Base-by-base conservation (phyloP, 225 moss, liverwort and hornwort genomes). In the Anthoceros angustus region DNA sequence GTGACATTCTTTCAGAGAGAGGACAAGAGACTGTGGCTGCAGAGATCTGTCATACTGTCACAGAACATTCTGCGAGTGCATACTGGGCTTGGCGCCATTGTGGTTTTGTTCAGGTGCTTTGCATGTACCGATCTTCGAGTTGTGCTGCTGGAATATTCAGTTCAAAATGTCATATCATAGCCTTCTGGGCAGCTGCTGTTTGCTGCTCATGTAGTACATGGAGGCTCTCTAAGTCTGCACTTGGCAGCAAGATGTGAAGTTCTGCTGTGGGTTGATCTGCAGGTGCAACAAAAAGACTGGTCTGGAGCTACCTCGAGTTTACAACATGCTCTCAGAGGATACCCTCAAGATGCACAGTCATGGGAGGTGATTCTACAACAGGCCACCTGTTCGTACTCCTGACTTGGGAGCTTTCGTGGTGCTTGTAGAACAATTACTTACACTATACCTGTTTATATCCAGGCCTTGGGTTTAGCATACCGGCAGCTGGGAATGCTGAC, bases 11-110 rank as follows among this genome's bases (percentile, higher is more conserved):
- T 73, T 92, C 92, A 68, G 75, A 80, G 74, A 84, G 77, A 73
- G 87, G 87, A 45, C 88, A 92, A 71, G 80, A 86, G 77, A 68
- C 86, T 68, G 70, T 89, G 73, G 92, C 89, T 79, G 72, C 80
- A 71, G 92, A 87, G 62, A 84, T 87, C 8, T 92, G 92, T 77
- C 81, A 76, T 73, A 82, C 82, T 76, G 84, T 84, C 68, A 82
- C 86, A 68, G 78, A 92, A 70, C 85, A 76, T 69, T 89, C 98
- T 16, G 86, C 89, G 64, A 87, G 89, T 72, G 92, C 92, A 49
- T 98, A 82, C 75, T 98, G 98, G 98, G 98, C 98, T n/a, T 98
- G 86, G 87, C 98, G 92, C 69, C 92, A 87, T 67, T 86, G 92
- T 70, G 98, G 98, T 61, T 80, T 89, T 64, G 82, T 98, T 66